phyloP scores from a whole-genome alignment of 2,329 filamentous ascomycete genomes.

The Daldinia eschscholtzii region DNA sequence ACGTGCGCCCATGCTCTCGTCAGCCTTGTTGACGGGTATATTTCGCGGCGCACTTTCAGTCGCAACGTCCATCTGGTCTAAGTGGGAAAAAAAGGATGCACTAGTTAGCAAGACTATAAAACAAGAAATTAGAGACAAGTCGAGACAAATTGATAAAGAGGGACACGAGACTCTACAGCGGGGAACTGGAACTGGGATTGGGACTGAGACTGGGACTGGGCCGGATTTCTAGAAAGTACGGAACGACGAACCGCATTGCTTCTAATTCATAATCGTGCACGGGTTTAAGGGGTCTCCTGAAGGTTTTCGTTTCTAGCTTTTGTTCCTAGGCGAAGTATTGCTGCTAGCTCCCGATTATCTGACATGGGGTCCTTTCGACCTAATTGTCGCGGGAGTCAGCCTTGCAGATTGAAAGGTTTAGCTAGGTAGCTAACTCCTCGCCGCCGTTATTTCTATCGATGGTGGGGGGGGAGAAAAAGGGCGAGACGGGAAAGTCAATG shows the following conservation, averaged over 20 bases:
- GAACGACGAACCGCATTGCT: slow-evolving; percentile 46
- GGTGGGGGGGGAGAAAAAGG: slow-evolving; percentile 35
- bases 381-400: slow-evolving; percentile 45
- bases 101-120: slow-evolving; percentile 37
- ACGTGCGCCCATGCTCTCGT: slow-evolving; percentile 64
- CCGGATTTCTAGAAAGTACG: slow-evolving; percentile 42
- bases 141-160: slow-evolving; percentile 45
- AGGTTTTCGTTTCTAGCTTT: slow-evolving; percentile 30
- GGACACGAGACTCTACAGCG: slow-evolving; percentile 28
- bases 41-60: slow-evolving; percentile 64
- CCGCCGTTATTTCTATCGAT: slow-evolving; percentile 38
- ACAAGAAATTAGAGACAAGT: slow-evolving; percentile 15
- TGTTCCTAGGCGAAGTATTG: slow-evolving; percentile 39
- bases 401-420: slow-evolving; percentile 37
- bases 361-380: slow-evolving; percentile 44
- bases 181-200: slow-evolving; percentile 15
- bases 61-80: slow-evolving; percentile 66
- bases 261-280: slow-evolving; percentile 39
- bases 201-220: background rate
- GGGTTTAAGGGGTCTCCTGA: slow-evolving; percentile 30
- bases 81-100: slow-evolving; percentile 37
- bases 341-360: slow-evolving; percentile 44
- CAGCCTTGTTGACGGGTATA: slow-evolving; percentile 56
- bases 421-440: slow-evolving; percentile 29
- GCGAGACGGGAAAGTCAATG: slow-evolving; percentile 32